Conservation (phyloP, 371 early-diverging fungal genomes). For the Apophysomyces sp. region DNA sequence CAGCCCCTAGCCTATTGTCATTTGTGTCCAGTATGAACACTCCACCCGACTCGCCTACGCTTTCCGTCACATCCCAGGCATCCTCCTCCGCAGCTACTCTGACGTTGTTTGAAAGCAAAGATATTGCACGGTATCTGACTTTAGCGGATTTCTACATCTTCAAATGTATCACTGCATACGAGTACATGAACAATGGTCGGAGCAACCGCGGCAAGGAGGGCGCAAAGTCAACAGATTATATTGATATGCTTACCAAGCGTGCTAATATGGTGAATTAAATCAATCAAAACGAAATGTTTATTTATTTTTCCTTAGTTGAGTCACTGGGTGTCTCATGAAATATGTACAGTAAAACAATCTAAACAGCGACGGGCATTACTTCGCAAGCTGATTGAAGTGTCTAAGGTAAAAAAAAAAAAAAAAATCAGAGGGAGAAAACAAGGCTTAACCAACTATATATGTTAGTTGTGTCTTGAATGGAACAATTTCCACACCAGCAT, state of each 20-base stretch:
- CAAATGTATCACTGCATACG: constrained; percentile 27
- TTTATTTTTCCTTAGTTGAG: too few species aligned
- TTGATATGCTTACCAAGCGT: constrained; percentile 16
- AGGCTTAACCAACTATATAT: not conserved
- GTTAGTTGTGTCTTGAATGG: constrained; percentile 37
- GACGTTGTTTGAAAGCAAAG: constrained; percentile 21
- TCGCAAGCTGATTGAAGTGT: constrained; percentile 36
- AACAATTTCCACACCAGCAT: constrained; percentile 51
- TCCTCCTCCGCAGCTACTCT: not conserved
- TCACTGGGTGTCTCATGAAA: constrained; percentile 56
- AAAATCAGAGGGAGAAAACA: not conserved
- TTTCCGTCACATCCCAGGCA: not conserved
- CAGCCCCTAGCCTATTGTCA: constrained; percentile 4
- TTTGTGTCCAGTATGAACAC: constrained; percentile 11
- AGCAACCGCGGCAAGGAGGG: not conserved
- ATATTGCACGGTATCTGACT: constrained; percentile 43
- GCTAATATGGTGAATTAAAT: constrained; percentile 18
- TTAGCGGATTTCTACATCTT: constrained; percentile 42
- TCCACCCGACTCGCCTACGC: constrained; percentile 12
- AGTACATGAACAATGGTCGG: constrained; percentile 14
- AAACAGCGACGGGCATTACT: constrained; percentile 31
- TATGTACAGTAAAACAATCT: constrained; percentile 16
- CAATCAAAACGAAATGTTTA: too few species aligned
- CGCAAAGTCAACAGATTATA: constrained; percentile 1
- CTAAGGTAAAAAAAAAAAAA: constrained; percentile 30